A percentile compares a stretch with the other conserved stretches of the same genome.
Evolutionary conservation across 2,329 filamentous ascomycete genomes (phyloP).

Genomic region (Ascochyta koolunga): DNA sequence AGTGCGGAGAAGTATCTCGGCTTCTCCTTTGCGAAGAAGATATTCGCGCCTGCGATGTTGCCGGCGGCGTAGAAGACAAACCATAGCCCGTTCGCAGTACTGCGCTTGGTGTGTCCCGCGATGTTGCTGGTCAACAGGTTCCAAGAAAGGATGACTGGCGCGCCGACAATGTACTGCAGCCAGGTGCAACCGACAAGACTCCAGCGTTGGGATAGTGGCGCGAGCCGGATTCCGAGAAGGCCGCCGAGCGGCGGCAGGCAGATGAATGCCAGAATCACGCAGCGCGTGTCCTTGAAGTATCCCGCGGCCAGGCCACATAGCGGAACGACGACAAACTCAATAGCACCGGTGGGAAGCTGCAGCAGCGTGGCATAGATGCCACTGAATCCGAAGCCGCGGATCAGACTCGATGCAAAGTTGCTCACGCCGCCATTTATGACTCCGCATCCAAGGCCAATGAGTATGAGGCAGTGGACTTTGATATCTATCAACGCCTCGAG

Average conservation of each 20-base stretch:
- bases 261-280: slow-evolving; percentile 45
- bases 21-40: slow-evolving; percentile 53
- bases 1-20: slow-evolving; percentile 55
- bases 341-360: slow-evolving; percentile 52
- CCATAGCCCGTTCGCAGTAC: slow-evolving; percentile 57
- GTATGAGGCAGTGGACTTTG: slow-evolving; percentile 49
- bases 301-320: slow-evolving; percentile 43
- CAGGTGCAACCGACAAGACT: slow-evolving; percentile 60
- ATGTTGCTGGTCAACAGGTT: slow-evolving; percentile 53
- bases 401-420: slow-evolving; percentile 57
- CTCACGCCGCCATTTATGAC: slow-evolving; percentile 59
- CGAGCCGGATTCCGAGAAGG: slow-evolving; percentile 58
- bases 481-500: slow-evolving; percentile 51
- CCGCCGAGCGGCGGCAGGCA: slow-evolving; percentile 57
- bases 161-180: slow-evolving; percentile 58
- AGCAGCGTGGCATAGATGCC: slow-evolving; percentile 51
- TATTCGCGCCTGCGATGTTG: slow-evolving; percentile 57
- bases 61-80: slow-evolving; percentile 58
- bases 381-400: slow-evolving; percentile 53
- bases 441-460: slow-evolving; percentile 53
- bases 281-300: slow-evolving; percentile 39
- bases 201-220: slow-evolving; percentile 53
- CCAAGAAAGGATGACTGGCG: slow-evolving; percentile 59
- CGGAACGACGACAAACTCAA: slow-evolving; percentile 52
- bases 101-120: slow-evolving; percentile 60